Percentiles rank a stretch among this genome's conserved stretches.
Evolutionary conservation across 805 yeast genomes (phyloP).

Genomic region (Candida ortonii): DNA sequence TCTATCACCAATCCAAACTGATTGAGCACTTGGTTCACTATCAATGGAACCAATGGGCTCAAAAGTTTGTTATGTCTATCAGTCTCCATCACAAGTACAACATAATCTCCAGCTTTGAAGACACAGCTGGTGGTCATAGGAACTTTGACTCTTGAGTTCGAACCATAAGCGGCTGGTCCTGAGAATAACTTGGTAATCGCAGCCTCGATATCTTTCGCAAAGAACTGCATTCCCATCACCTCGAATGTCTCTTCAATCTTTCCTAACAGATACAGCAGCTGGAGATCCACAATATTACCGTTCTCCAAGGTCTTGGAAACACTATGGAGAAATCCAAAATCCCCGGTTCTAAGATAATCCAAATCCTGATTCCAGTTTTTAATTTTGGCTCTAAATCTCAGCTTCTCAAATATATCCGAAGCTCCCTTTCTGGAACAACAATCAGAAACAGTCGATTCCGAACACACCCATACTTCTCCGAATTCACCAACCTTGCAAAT

Average conservation of each 20-base stretch:
- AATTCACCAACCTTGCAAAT: conserved; percentile 86
- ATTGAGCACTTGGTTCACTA: conserved; percentile 73
- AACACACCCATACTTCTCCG: conserved; percentile 96
- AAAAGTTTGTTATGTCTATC: conserved; percentile 43
- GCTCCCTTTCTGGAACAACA: conserved; percentile 40
- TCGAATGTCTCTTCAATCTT: conserved; percentile 85
- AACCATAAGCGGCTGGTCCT: not conserved
- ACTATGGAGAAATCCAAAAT: conserved; percentile 86
- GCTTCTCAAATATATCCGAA: conserved; percentile 38
- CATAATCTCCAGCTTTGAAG: conserved; percentile 78
- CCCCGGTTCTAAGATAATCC: conserved; percentile 84
- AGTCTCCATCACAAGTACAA: conserved; percentile 69
- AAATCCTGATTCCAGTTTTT: conserved; percentile 60
- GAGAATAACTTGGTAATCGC: conserved; percentile 47
- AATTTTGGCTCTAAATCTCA: conserved; percentile 63
- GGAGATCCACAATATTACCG: conserved; percentile 44
- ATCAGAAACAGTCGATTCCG: conserved; percentile 73
- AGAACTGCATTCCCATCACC: conserved; percentile 85
- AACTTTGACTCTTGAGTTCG: not conserved
- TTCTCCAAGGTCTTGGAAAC: conserved; percentile 41
- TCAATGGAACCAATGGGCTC: conserved; percentile 78
- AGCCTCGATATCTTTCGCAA: conserved; percentile 78
- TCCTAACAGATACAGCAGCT: conserved; percentile 82
- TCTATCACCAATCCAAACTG: conserved; percentile 82
- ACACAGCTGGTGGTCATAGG: conserved; percentile 40